A percentile compares a stretch with the other conserved stretches of the same genome.
Evolutionary conservation across 441 rosid species (phyloP).

Genomic region (Francoa sonchifolia): DNA sequence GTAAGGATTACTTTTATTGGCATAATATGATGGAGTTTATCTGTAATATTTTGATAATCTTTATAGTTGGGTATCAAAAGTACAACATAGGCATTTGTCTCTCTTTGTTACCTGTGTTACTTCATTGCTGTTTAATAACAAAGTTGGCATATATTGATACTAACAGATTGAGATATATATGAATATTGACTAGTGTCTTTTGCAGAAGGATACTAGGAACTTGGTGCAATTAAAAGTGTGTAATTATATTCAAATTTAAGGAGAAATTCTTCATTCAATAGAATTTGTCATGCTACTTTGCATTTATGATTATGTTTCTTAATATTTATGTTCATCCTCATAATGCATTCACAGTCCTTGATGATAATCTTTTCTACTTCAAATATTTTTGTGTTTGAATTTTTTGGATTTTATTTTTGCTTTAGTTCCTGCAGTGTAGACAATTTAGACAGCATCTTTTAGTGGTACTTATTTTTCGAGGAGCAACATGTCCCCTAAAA

Average conservation of each 20-base stretch:
- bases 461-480: neutral
- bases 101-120: no score
- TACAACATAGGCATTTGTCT: neutral
- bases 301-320: neutral
- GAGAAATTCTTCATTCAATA: neutral
- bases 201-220: no score
- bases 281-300: neutral
- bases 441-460: neutral
- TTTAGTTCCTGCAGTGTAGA: neutral
- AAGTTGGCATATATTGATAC: no score
- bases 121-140: no score
- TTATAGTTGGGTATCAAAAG: no score
- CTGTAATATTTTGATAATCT: neutral
- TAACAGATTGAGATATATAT: no score
- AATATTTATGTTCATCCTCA: neutral
- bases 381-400: neutral
- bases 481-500: neutral
- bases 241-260: neutral
- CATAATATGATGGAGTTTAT: neutral
- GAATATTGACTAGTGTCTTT: no score
- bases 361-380: neutral
- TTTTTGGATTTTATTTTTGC: neutral
- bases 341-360: neutral
- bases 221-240: no score
- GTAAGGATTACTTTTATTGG: constrained; percentile 20